phyloP scores from a whole-genome alignment of 257 asterid genomes.

The Coffea eugenioides region DNA sequence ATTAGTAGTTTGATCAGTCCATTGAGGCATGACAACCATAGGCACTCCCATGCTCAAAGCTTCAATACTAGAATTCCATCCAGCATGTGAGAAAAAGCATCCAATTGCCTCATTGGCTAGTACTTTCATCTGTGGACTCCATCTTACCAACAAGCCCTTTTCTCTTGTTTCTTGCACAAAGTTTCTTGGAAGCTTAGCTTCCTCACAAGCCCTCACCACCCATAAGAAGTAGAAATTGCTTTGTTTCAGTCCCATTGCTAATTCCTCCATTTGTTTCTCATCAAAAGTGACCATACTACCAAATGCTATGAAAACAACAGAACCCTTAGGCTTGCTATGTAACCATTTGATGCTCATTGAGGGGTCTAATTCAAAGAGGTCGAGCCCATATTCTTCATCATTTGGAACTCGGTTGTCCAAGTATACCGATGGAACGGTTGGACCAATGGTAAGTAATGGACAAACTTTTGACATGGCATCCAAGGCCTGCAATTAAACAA shows the following conservation, averaged over 20 bases:
- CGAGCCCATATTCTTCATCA: slow-evolving; percentile 48
- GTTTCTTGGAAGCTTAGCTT: slow-evolving; percentile 38
- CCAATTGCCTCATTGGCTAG: slow-evolving; percentile 54
- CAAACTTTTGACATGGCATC: slow-evolving; percentile 47
- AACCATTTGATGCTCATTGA: slow-evolving; percentile 47
- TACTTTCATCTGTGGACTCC: slow-evolving; percentile 68
- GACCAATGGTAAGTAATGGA: slow-evolving; percentile 60
- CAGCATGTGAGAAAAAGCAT: slow-evolving; percentile 69
- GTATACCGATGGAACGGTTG: slow-evolving; percentile 69
- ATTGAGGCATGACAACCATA: slow-evolving; percentile 76
- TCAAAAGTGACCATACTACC: slow-evolving; percentile 67
- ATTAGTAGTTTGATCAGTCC: slow-evolving; percentile 76
- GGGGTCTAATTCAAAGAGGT: slow-evolving; percentile 43
- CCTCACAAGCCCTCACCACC: slow-evolving; percentile 45
- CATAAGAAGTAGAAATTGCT: slow-evolving; percentile 50
- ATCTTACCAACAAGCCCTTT: slow-evolving; percentile 44
- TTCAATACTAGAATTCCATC: slow-evolving; percentile 80
- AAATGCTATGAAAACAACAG: slow-evolving; percentile 66
- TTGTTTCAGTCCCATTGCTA: slow-evolving; percentile 46
- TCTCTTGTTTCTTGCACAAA: slow-evolving; percentile 19
- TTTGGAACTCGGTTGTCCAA: slow-evolving; percentile 51
- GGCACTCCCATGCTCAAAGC: slow-evolving; percentile 73
- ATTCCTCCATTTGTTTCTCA: slow-evolving; percentile 52
- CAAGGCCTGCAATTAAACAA: slow-evolving; percentile 34
- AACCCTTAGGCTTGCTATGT: slow-evolving; percentile 46